Evolutionary conservation across 176 grass and related monocot species (phyloP).

Genomic region (Elaeis guineensis): DNA sequence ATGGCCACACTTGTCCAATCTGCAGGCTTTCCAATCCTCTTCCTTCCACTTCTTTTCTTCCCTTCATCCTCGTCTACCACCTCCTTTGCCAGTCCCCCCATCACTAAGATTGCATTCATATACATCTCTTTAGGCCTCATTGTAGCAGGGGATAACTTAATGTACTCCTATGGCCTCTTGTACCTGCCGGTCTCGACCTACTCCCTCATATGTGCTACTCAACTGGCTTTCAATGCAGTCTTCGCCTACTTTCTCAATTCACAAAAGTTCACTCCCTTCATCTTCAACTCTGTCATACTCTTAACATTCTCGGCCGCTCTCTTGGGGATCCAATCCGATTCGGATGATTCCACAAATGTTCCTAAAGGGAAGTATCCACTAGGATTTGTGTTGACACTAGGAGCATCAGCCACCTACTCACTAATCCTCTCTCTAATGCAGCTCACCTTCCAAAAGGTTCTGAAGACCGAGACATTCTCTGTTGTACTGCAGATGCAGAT

Average conservation of each 20-base stretch:
- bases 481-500: too few relatives aligned
- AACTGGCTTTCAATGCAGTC: constrained; percentile 73
- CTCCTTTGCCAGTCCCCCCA: not conserved
- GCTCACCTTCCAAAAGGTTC: too few relatives aligned
- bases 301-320: constrained; percentile 66
- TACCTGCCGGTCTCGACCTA: constrained; percentile 91
- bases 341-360: constrained; percentile 22
- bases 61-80: not conserved
- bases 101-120: constrained; percentile 27
- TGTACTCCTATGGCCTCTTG: constrained; percentile 74
- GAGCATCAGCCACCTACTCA: constrained; percentile 45
- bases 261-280: constrained; percentile 65
- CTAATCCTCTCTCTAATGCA: constrained; percentile 8
- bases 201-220: constrained; percentile 59
- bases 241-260: constrained; percentile 63
- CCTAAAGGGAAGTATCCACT: constrained; percentile 38
- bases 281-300: constrained; percentile 66
- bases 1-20: constrained; percentile 18
- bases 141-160: constrained; percentile 51
- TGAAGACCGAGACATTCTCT: too few relatives aligned
- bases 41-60: not conserved
- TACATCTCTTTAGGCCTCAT: constrained; percentile 42
- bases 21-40: constrained; percentile 7
- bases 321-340: constrained; percentile 40
- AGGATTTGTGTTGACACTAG: constrained; percentile 55